phyloP scores from a whole-genome alignment of 768 basidiomycete genomes.

The Leccinum obscurum region DNA sequence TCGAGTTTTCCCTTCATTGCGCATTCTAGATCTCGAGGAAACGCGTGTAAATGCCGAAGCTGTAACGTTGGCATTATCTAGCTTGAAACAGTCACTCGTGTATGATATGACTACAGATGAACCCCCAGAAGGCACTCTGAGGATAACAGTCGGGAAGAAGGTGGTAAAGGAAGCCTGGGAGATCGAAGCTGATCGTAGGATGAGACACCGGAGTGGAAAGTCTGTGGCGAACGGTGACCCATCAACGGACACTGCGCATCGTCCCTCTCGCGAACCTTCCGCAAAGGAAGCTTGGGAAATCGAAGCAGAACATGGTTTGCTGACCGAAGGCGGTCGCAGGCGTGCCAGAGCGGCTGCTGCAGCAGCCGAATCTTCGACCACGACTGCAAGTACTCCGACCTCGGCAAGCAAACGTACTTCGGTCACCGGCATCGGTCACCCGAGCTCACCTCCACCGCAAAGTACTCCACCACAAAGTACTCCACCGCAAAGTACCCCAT shows the following conservation, averaged over 20 bases:
- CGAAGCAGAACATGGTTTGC: slow-evolving; percentile 71
- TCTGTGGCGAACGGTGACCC: slow-evolving; percentile 25
- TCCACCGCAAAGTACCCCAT: slow-evolving; percentile 21
- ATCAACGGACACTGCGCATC: not conserved
- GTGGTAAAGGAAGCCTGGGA: slow-evolving; percentile 79
- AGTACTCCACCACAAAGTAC: slow-evolving; percentile 22
- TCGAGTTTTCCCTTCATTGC: slow-evolving; percentile 50
- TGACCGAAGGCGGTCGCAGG: slow-evolving; percentile 73
- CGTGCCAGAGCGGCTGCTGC: slow-evolving; percentile 50
- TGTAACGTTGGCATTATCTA: slow-evolving; percentile 45
- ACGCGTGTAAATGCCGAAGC: slow-evolving; percentile 55
- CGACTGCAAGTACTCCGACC: slow-evolving; percentile 3
- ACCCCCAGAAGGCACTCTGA: slow-evolving; percentile 50
- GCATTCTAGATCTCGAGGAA: slow-evolving; percentile 64
- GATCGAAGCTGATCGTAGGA: slow-evolving; percentile 62
- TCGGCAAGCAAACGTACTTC: slow-evolving; percentile 20
- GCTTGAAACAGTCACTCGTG: slow-evolving; percentile 49
- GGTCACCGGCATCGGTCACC: slow-evolving; percentile 24
- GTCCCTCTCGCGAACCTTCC: slow-evolving; percentile 28
- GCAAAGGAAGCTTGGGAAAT: slow-evolving; percentile 79
- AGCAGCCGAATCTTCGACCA: slow-evolving; percentile 37
- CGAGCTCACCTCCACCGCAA: slow-evolving; percentile 27
- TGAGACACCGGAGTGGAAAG: slow-evolving; percentile 41
- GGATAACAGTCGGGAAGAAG: slow-evolving; percentile 67
- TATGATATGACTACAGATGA: slow-evolving; percentile 57